Evolutionary conservation across 192 early-diverging fungal species (phyloP).

Genomic region (Coemansia sp.): DNA sequence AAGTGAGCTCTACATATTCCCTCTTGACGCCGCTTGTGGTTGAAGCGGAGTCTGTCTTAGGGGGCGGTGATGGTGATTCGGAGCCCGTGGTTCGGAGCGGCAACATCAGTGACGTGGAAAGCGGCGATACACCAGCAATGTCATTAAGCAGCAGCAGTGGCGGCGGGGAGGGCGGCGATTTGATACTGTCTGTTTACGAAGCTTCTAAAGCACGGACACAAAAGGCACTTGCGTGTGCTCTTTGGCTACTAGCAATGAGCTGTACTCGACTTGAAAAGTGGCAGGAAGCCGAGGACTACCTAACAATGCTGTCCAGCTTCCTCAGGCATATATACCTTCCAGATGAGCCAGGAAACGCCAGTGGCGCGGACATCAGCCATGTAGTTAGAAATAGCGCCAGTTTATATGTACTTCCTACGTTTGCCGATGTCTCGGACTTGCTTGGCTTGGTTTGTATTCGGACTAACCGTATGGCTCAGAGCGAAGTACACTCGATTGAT

Average conservation of each 20-base stretch:
- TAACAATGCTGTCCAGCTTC: constrained; percentile 16
- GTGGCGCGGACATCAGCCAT: constrained; percentile 19
- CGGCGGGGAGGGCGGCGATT: background rate
- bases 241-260: constrained; percentile 47
- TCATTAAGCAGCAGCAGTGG: background rate
- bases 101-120: background rate
- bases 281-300: constrained; percentile 54
- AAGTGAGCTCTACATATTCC: constrained; percentile 32
- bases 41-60: constrained; percentile 36
- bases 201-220: constrained; percentile 18
- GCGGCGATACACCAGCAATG: background rate
- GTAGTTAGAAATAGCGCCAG: background rate
- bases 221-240: constrained; percentile 43
- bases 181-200: constrained; percentile 7
- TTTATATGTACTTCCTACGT: constrained; percentile 26
- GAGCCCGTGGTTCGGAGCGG: background rate
- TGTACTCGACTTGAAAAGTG: constrained; percentile 54
- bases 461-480: constrained; percentile 39
- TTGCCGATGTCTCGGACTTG: constrained; percentile 39
- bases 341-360: constrained; percentile 19
- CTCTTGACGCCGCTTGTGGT: constrained; percentile 25
- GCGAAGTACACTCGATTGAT: constrained; percentile 35
- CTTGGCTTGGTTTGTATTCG: constrained; percentile 50
- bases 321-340: constrained; percentile 22
- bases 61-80: constrained; percentile 8